phyloP scores from a whole-genome alignment of 2,329 filamentous ascomycete genomes.

The Malbranchea zuffiana region DNA sequence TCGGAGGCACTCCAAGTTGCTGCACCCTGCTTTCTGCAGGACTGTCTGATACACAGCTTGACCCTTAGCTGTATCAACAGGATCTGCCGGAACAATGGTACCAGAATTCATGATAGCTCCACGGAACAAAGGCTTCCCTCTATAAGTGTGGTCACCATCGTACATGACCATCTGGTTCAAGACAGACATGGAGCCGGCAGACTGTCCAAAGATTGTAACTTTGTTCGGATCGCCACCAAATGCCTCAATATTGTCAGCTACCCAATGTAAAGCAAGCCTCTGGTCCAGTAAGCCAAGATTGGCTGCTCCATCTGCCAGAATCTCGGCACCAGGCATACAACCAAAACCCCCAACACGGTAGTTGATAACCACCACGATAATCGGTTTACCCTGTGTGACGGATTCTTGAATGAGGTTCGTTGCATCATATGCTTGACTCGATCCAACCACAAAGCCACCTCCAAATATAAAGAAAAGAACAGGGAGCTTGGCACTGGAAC shows the following conservation, averaged over 20 bases:
- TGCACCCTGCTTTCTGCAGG: conserved; percentile 38
- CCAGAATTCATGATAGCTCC: conserved; percentile 70
- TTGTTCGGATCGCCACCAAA: conserved; percentile 73
- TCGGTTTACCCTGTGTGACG: conserved; percentile 46
- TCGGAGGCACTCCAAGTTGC: conserved; percentile 41
- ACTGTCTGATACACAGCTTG: conserved; percentile 47
- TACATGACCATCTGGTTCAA: conserved; percentile 67
- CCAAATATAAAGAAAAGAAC: conserved; percentile 64
- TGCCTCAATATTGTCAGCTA: conserved; percentile 61
- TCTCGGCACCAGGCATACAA: conserved; percentile 58
- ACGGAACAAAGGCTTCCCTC: conserved; percentile 62
- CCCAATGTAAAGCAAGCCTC: conserved; percentile 61
- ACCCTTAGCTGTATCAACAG: conserved; percentile 54
- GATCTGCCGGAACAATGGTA: conserved; percentile 49
- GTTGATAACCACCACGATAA: conserved; percentile 67
- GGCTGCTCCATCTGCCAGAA: conserved; percentile 54
- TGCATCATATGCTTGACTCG: conserved; percentile 33
- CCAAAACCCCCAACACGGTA: conserved; percentile 67
- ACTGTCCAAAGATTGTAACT: conserved; percentile 71
- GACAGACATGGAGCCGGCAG: conserved; percentile 60
- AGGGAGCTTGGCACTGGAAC: conserved; percentile 44
- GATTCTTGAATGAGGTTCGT: conserved; percentile 27
- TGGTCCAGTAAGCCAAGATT: conserved; percentile 67
- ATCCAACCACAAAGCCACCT: conserved; percentile 43
- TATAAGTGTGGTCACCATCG: conserved; percentile 61